phyloP scores from a whole-genome alignment of 192 early-diverging fungal genomes.

The Rhizoclosmatium globosum region DNA sequence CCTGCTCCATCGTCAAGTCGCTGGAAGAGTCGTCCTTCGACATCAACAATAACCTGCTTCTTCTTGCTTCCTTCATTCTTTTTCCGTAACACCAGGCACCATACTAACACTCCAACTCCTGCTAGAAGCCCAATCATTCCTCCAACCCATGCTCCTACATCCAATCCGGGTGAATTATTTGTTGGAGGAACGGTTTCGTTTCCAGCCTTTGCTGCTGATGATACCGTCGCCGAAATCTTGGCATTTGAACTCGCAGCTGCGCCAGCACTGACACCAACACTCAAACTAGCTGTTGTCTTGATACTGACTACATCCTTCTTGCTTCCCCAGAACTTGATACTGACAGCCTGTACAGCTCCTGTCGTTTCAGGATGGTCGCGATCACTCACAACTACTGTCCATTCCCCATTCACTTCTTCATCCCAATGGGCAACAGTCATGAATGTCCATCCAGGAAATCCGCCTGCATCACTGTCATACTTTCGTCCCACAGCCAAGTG shows the following conservation, averaged over 20 bases:
- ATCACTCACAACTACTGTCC: slow-evolving; percentile 20
- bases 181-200: background rate
- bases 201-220: background rate
- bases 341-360: background rate
- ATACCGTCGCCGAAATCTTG: background rate
- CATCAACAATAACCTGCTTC: background rate
- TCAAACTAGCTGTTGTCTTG: too few relatives aligned
- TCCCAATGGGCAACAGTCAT: slow-evolving; percentile 95
- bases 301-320: too few relatives aligned
- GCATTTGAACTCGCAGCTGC: too few relatives aligned
- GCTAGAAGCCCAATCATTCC: background rate
- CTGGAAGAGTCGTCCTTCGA: background rate
- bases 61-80: background rate
- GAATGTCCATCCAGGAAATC: slow-evolving; percentile 89
- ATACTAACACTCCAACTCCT: background rate
- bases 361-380: background rate
- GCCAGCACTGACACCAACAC: too few relatives aligned
- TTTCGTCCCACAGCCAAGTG: slow-evolving; percentile 70
- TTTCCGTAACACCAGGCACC: background rate
- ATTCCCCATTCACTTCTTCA: background rate
- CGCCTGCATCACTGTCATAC: slow-evolving; percentile 70
- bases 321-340: slow-evolving; percentile 13
- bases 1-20: background rate
- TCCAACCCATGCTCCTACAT: background rate
- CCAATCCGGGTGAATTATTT: background rate